Evolutionary conservation across 129 eudicot genomes (phyloP), one percentile per base, ranked within the genome.

Genomic region (Flaveria trinervia): DNA sequence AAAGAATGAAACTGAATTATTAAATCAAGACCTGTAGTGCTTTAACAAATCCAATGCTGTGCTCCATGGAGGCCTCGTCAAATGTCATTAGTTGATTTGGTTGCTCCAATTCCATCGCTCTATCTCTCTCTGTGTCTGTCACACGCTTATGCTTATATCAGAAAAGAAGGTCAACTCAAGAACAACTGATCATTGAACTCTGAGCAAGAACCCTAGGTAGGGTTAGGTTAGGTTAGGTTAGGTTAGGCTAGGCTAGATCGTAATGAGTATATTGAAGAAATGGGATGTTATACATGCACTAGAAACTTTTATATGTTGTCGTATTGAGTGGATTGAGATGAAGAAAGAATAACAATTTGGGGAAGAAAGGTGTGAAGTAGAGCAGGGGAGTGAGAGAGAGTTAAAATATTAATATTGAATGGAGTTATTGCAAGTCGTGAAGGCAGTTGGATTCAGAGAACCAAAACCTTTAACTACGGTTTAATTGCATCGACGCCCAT

Each of bases 21-120:
- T 36, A 36, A 33, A 36, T 36, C 22, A 30, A 20, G 25, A 93
- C 98, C 98, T 93, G 98, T 69, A 93, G 71, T 13, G 98, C 98
- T 60, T 88, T 91, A 71, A 93, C 93, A 73, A 93, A 91, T 65
- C 93, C 89, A 84, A 87, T 91, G 61, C 93, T 89, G 10, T 84
- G 94, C 85, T 93, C 96, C 93, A 93, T 82, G 13, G 97, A 84
- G 43, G 77, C 86, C 43, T 93, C 97, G 12, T 91, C 98, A 74
- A 85, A 89, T 36, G 96, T 88, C 85, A 77, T 84, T 5, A 82
- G 50, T 59, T 72, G 81, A 46, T 80, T 79, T 16, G 68, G 25
- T 66, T 79, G 84, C 50, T 79, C 93, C 73, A 82, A 67, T 61
- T 83, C 88, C 83, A 75, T 74, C 17, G 17, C 70, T 67, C 45